Evolutionary conservation across 257 asterid species (phyloP).

Genomic region (Solanum pimpinellifolium): DNA sequence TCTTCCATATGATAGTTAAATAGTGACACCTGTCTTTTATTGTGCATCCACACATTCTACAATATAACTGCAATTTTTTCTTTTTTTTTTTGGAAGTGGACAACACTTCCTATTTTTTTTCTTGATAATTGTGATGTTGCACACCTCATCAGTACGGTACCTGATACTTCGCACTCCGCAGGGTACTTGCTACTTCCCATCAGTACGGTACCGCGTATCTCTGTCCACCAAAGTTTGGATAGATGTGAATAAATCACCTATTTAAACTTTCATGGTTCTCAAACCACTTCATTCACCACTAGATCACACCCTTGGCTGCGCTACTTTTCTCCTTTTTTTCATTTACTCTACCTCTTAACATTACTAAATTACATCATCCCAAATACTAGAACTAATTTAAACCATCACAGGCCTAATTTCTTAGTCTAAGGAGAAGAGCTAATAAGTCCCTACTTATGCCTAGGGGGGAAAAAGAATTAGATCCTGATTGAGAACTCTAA

Average conservation of each 20-base stretch:
- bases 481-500: not conserved
- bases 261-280: not conserved
- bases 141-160: not conserved
- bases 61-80: not conserved
- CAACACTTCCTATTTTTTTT: not conserved
- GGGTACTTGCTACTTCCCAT: not conserved
- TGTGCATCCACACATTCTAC: not conserved
- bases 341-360: not conserved
- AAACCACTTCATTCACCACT: not conserved
- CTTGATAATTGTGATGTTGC: not conserved
- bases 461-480: not conserved
- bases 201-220: not conserved
- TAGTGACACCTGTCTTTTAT: not conserved
- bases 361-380: not conserved
- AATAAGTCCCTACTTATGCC: not conserved
- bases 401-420: not conserved
- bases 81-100: not conserved
- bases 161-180: not conserved
- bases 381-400: not conserved
- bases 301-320: not conserved
- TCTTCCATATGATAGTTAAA: not conserved
- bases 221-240: not conserved
- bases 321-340: not conserved
- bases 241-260: not conserved
- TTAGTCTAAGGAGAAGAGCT: not conserved